Evolutionary conservation across 2,329 filamentous ascomycete genomes (phyloP).

Genomic region (Cercospora berteroae): DNA sequence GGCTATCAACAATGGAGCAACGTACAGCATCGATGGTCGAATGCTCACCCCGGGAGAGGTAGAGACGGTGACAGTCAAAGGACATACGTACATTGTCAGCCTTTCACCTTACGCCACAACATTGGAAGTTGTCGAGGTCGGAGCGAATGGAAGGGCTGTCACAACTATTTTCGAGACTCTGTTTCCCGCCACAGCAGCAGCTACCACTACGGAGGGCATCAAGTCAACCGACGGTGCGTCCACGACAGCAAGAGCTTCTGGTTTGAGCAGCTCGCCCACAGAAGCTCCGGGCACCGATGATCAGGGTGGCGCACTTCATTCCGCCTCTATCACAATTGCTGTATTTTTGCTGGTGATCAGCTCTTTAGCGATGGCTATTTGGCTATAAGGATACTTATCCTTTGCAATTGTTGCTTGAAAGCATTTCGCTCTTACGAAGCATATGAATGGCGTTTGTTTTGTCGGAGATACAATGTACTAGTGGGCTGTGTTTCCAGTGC

Average conservation of each 20-base stretch:
- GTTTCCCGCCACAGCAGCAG: constrained; percentile 42
- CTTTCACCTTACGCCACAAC: constrained; percentile 40
- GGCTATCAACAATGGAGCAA: constrained; percentile 32
- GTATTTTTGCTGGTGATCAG: background rate
- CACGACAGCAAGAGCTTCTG: constrained; percentile 13
- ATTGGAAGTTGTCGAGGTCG: constrained; percentile 38
- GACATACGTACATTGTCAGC: constrained; percentile 33
- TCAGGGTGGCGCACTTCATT: background rate
- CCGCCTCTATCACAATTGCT: background rate
- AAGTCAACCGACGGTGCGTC: constrained; percentile 1
- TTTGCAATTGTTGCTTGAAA: background rate
- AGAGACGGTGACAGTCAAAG: constrained; percentile 32
- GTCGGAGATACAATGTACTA: background rate
- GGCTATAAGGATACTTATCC: background rate
- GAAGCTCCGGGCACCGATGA: background rate
- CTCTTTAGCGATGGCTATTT: background rate
- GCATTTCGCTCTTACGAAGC: background rate
- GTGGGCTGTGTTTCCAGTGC: background rate
- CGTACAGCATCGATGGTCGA: constrained; percentile 42
- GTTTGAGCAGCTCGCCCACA: background rate
- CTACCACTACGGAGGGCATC: constrained; percentile 25
- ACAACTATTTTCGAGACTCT: constrained; percentile 37
- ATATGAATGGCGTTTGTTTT: background rate
- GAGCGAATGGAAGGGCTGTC: constrained; percentile 35
- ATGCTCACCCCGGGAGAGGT: constrained; percentile 40